Conservation (phyloP, 805 yeast genomes). For the Lachancea fermentati region DNA sequence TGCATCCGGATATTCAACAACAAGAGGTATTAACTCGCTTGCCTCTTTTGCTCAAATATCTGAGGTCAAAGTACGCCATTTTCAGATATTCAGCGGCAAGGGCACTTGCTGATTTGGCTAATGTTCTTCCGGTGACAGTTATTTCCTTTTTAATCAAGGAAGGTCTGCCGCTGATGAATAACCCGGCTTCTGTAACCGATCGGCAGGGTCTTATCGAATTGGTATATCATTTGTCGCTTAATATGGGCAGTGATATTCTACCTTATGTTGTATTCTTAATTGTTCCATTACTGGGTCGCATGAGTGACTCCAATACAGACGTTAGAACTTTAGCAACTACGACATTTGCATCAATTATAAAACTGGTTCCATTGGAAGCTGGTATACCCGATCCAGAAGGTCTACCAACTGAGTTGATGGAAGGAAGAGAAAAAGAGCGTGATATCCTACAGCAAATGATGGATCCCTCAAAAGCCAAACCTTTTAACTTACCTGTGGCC, state of each 20-base stretch:
- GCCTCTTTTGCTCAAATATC: constrained; percentile 45
- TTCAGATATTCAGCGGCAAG: constrained; percentile 87
- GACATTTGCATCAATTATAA: constrained; percentile 92
- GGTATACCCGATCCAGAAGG: constrained; percentile 95
- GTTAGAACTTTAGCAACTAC: constrained; percentile 90
- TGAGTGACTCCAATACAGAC: constrained; percentile 91
- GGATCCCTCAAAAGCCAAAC: constrained; percentile 87
- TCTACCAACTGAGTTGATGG: constrained; percentile 75
- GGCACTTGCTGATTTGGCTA: constrained; percentile 76
- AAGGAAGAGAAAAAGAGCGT: constrained; percentile 89
- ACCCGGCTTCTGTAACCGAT: constrained; percentile 60
- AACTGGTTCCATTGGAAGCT: constrained; percentile 92
- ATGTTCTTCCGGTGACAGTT: constrained; percentile 59
- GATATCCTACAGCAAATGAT: constrained; percentile 95
- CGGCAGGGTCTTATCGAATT: constrained; percentile 95
- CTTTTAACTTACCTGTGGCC: constrained; percentile 83
- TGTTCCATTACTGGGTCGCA: constrained; percentile 94
- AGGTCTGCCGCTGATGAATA: constrained; percentile 73
- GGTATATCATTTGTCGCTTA: constrained; percentile 72
- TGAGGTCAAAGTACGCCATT: constrained; percentile 71
- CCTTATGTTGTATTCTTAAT: constrained; percentile 94
- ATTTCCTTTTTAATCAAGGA: constrained; percentile 75
- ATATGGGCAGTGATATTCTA: constrained; percentile 83
- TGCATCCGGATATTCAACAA: constrained; percentile 44
- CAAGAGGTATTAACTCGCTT: constrained; percentile 47